Conservation (phyloP, 768 basidiomycete species). For the Brasilioporus rufonigricans region DNA sequence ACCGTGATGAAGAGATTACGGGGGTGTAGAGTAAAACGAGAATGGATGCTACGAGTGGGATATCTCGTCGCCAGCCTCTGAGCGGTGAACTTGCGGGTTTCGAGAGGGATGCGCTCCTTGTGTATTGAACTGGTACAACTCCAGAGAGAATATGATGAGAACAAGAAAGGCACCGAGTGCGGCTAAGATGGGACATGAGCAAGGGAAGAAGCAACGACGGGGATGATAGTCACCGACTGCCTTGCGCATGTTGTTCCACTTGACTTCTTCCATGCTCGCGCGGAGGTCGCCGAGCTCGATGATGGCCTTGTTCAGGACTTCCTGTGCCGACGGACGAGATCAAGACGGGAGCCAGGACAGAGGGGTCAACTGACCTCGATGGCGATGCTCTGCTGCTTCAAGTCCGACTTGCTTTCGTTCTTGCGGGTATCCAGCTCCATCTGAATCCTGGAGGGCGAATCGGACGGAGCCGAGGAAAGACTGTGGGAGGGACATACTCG, state of each 20-base stretch:
- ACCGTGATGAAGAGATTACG: no score
- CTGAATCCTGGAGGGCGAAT: constrained; percentile 62
- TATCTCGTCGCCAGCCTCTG: constrained; percentile 6
- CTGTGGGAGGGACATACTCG: constrained; percentile 57
- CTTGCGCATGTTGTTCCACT: constrained; percentile 86
- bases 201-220: neutral
- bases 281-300: constrained; percentile 75
- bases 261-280: constrained; percentile 79
- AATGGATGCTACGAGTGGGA: constrained; percentile 14
- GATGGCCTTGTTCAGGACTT: constrained; percentile 70
- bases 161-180: constrained; percentile 64
- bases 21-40: no score
- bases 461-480: neutral
- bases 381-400: constrained; percentile 79
- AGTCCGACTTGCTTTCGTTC: constrained; percentile 81
- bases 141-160: constrained; percentile 69
- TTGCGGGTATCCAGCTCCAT: constrained; percentile 96
- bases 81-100: neutral
- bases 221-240: constrained; percentile 59
- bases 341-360: neutral
- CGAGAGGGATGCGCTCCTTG: constrained; percentile 23
- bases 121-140: constrained; percentile 49
- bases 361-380: constrained; percentile 60
- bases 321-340: constrained; percentile 39
- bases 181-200: constrained; percentile 37